phyloP scores from a whole-genome alignment of 2,329 filamentous ascomycete genomes.

The Exutisphaerella laricina region DNA sequence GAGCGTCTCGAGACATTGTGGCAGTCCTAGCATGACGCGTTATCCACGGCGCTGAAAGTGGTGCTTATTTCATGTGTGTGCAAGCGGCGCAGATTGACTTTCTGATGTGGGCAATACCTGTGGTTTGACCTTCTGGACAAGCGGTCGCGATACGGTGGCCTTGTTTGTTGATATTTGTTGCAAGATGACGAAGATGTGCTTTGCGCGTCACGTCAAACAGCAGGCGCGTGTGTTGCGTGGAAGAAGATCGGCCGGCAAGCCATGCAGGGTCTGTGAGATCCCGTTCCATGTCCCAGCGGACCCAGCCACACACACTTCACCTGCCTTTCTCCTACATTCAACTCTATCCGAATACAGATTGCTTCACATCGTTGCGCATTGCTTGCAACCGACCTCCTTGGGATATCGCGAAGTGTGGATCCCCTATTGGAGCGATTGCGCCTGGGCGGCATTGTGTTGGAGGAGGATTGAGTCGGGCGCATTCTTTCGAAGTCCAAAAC shows the following conservation, averaged over 20 bases:
- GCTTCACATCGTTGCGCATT: not conserved
- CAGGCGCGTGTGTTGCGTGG: not conserved
- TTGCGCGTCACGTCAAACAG: not conserved
- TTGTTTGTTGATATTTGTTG: conserved; percentile 14
- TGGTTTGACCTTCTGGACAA: conserved; percentile 10
- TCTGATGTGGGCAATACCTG: conserved; percentile 15
- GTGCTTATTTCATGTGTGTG: not conserved
- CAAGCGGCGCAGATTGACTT: not conserved
- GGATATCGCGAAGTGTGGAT: too few species aligned
- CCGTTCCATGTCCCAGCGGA: not conserved
- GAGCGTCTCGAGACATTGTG: conserved; percentile 29
- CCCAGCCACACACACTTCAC: conserved; percentile 10
- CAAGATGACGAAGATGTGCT: conserved; percentile 19
- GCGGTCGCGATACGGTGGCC: conserved; percentile 17
- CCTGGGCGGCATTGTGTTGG: too few species aligned
- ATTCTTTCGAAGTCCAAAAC: not conserved
- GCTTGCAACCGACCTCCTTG: not conserved
- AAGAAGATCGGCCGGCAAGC: not conserved
- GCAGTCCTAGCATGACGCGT: too few species aligned
- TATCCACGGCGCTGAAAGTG: too few species aligned
- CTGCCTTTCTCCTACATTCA: not conserved
- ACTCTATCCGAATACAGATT: not conserved
- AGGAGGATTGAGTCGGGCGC: not conserved
- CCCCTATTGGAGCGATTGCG: too few species aligned
- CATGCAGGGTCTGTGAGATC: not conserved